Evolutionary conservation across 768 basidiomycete genomes (phyloP), one percentile per base, ranked within the genome.

Genomic region (Collybiopsis confluens): DNA sequence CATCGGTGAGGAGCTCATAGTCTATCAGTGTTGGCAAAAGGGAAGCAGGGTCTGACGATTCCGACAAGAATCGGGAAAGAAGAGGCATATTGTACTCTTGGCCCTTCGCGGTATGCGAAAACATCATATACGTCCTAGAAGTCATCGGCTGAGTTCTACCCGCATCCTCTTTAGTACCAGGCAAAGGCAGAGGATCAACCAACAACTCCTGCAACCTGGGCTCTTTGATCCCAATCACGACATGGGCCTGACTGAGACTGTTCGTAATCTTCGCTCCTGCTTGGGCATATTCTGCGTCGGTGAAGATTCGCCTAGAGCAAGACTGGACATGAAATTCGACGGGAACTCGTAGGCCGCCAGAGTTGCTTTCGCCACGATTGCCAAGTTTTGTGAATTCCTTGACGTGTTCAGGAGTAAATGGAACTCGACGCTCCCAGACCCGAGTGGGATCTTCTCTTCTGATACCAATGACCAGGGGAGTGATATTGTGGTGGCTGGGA

Each of bases 181-280:
- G 60, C 43, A 55, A 30, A 18, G 59, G 61, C 20, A 76, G 61
- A 20, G 79, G 75, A 27, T 69, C 65, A 18, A 74, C 76, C 60
- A 83, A 63, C 30, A 92, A 73, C 57, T 86, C 83, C 24, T 68
- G 42, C 6, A 94, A 65, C 8, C 88, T 87, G 0, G 87, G 82
- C 66, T 97, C 94, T 62, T 97, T 97, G 69, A 97, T 93, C 2
- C 94, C 94, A 4, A 94, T 63, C 28, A 93, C 68, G 48, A 97
- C 81, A 58, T 93, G 85, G 0, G 90, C 83, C 5, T 79, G 71
- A 3, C 71, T 67, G 16, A 92, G 75, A n/a, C 70, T 73, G 10
- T 76, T 63, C 52, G 78, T 75, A 51, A 92, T 65, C 15, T 66
- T 72, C 18, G 94, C 93, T 15, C 94, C 94, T 58, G 91, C 92